Evolutionary conservation across 192 early-diverging fungal genomes (phyloP).

Genomic region (Lobosporangium transversale): DNA sequence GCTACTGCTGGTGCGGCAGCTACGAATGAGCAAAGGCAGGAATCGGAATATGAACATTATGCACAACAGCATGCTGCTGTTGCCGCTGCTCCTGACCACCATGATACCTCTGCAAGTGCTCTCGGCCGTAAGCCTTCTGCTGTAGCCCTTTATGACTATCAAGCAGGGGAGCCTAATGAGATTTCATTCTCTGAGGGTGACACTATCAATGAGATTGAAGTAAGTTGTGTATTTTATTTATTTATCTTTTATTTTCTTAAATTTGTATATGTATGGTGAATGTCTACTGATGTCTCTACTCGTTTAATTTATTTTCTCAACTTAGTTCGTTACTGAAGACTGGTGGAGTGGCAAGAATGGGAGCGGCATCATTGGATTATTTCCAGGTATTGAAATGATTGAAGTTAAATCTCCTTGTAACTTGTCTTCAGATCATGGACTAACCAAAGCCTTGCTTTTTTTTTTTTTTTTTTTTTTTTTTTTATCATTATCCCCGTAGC

Average conservation of each 20-base stretch:
- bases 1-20: constrained; percentile 1
- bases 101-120: constrained; percentile 16
- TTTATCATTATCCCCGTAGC: constrained; percentile 35
- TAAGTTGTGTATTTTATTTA: constrained; percentile 5
- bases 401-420: not conserved
- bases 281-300: not conserved
- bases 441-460: not conserved
- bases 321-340: constrained; percentile 77
- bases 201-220: constrained; percentile 77
- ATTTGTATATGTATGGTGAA: not conserved
- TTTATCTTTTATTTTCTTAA: not conserved
- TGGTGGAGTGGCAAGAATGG: constrained; percentile 89
- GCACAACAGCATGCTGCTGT: constrained; percentile 1
- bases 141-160: constrained; percentile 84
- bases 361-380: constrained; percentile 69
- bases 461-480: not conserved
- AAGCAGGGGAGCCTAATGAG: constrained; percentile 88
- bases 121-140: constrained; percentile 55
- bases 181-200: constrained; percentile 82
- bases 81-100: constrained; percentile 26
- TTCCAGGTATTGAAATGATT: constrained; percentile 69
- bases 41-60: constrained; percentile 1
- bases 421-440: not conserved
- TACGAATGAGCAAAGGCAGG: not conserved
- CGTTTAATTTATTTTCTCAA: not conserved